Base-by-base conservation (phyloP, 306 rosid species). In the Phaseolus lunatus region DNA sequence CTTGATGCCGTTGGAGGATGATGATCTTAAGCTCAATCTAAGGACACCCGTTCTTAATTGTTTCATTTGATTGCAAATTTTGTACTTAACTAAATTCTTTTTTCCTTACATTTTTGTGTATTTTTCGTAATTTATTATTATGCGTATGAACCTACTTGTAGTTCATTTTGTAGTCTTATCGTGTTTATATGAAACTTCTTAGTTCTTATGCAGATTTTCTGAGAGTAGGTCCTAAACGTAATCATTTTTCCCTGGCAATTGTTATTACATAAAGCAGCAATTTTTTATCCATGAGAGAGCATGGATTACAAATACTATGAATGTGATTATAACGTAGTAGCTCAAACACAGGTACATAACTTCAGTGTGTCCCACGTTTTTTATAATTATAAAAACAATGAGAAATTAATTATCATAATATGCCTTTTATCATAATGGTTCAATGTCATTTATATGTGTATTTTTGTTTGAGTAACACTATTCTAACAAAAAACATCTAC, bases 21-120 rank as follows among this genome's bases (percentile, higher is more conserved):
- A 88, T 76, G 81, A 88, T 78, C 78, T 87, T 44, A 83, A 81
- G 31, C 82, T 85, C 74, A 80, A 67, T 43, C 65, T 81, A 72
- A 80, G 74, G 9, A 88, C 86, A 19, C 64, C 85, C 0, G 81
- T 59, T n/a, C 43, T 65, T 9, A 15, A 64, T 13, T 64, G 49
- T 23, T 77, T 77, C 26, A 66, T 71, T 57, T 85, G 54, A 85
- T 47, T 45, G 22, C 2, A 35, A 53, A 33, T 52, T 52, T 52
- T 71, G n/a, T 2, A 52, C 31, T 6, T 11, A 1, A 5, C 12
- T 1, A 70, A 0, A 31, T 33, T 52, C 23, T 12, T 49, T 69
- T 9, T 15, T 9, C 18, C 5, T 56, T 37, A 22, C 31, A 15
- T 27, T 59, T 1, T 16, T 27, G 8, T 63, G 3, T 18, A n/a